phyloP scores from a whole-genome alignment of 306 rosid genomes.

The Cyamopsis tetragonoloba region DNA sequence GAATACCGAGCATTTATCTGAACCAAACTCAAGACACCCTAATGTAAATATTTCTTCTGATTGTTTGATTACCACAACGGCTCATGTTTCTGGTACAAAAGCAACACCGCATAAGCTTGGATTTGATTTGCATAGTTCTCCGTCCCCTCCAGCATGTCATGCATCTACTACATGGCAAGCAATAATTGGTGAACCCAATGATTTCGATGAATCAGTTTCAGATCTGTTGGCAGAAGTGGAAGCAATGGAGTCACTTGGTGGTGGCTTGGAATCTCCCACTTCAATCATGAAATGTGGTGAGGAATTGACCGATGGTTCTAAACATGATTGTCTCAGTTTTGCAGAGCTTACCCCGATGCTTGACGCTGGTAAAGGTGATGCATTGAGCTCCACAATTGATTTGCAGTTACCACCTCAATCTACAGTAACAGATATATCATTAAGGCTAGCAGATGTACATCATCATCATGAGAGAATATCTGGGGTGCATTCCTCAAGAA shows the following conservation, averaged over 20 bases:
- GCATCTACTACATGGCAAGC: constrained; percentile 69
- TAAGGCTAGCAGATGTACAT: constrained; percentile 35
- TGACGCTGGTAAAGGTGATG: constrained; percentile 77
- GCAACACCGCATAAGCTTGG: constrained; percentile 30
- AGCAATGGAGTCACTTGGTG: constrained; percentile 88
- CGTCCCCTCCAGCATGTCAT: constrained; percentile 54
- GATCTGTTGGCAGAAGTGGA: constrained; percentile 98
- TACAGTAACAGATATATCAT: constrained; percentile 45
- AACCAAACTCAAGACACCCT: constrained; percentile 56
- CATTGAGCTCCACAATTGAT: constrained; percentile 74
- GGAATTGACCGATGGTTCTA: constrained; percentile 61
- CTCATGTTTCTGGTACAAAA: constrained; percentile 37
- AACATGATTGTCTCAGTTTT: constrained; percentile 62
- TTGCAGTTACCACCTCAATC: constrained; percentile 50
- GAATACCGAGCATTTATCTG: constrained; percentile 69
- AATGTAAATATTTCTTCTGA: constrained; percentile 39
- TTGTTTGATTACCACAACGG: constrained; percentile 41
- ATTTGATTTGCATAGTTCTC: constrained; percentile 42
- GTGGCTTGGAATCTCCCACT: constrained; percentile 74
- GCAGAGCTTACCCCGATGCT: constrained; percentile 66
- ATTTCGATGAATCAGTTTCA: constrained; percentile 88
- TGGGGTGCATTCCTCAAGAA: constrained; percentile 43
- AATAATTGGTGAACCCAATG: constrained; percentile 60
- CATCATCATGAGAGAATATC: constrained; percentile 48
- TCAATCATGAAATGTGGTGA: constrained; percentile 63